phyloP scores from a whole-genome alignment of 192 early-diverging fungal species.

The Coemansia sp. region DNA sequence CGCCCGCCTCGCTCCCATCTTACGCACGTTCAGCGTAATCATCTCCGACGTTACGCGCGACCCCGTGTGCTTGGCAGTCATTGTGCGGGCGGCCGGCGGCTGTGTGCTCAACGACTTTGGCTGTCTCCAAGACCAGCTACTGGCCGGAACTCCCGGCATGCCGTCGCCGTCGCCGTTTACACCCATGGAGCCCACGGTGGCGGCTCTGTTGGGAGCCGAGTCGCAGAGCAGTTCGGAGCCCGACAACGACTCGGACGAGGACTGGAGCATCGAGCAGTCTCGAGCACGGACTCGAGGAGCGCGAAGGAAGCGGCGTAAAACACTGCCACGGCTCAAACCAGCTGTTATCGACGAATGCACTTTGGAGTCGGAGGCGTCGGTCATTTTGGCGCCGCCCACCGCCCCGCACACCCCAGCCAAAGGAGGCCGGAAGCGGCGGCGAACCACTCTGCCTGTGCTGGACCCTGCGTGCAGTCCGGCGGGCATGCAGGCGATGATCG shows the following conservation, averaged over 20 bases:
- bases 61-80: conserved; percentile 15
- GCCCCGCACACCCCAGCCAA: background rate
- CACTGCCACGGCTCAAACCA: conserved; percentile 10
- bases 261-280: conserved; percentile 25
- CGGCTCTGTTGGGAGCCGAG: background rate
- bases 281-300: background rate
- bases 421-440: conserved; percentile 11
- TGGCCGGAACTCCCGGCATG: background rate
- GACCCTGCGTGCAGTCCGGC: conserved; percentile 9
- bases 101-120: conserved; percentile 37
- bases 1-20: conserved; percentile 12
- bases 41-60: conserved; percentile 1
- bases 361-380: conserved; percentile 22
- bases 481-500: conserved; percentile 16
- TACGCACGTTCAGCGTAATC: conserved; percentile 13
- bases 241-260: conserved; percentile 42
- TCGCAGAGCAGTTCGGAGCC: conserved; percentile 44
- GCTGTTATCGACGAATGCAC: background rate
- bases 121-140: conserved; percentile 9
- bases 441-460: conserved; percentile 2
- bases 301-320: conserved; percentile 9
- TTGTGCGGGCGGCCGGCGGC: conserved; percentile 36
- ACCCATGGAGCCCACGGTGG: background rate
- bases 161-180: background rate
- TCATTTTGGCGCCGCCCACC: conserved; percentile 17